Percentiles rank a stretch among this genome's conserved stretches.
These are phyloP conservation scores for Licmophora abbreviata DNA, from an alignment of 108 stramenopile species.

Conservation along the genomic window DNA sequence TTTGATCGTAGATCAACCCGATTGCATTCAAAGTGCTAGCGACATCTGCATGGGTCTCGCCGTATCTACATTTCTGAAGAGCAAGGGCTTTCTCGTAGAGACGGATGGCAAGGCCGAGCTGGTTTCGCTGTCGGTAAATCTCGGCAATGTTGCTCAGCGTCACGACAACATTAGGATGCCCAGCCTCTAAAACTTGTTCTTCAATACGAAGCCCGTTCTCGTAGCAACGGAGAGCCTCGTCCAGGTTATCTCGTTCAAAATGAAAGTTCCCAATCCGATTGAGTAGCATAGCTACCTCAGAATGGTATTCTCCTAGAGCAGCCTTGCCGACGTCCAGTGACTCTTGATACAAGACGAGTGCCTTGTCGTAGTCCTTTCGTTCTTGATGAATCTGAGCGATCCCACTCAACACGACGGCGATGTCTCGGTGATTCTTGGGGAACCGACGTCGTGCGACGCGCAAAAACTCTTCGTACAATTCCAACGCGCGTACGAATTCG, in stretches of 20 bases:
- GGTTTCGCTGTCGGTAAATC: constrained; percentile 45
- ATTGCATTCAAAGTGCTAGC: constrained; percentile 52
- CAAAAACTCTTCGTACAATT: constrained; percentile 53
- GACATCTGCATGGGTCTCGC: constrained; percentile 26
- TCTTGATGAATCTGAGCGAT: constrained; percentile 62
- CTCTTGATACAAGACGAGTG: constrained; percentile 34
- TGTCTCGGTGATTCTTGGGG: constrained; percentile 41
- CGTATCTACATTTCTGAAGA: constrained; percentile 29
- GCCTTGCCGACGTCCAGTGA: constrained; percentile 22
- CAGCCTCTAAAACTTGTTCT: constrained; percentile 26
- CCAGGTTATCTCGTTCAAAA: constrained; percentile 48
- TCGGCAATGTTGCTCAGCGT: constrained; percentile 66
- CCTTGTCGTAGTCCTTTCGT: constrained; percentile 31
- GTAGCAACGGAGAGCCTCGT: constrained; percentile 40
- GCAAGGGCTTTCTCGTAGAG: constrained; percentile 45
- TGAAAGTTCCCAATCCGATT: constrained; percentile 62
- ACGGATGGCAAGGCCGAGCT: constrained; percentile 34
- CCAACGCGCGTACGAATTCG: constrained; percentile 37
- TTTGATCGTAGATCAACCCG: constrained; percentile 49
- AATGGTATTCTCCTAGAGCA: constrained; percentile 36
- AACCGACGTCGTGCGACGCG: constrained; percentile 28
- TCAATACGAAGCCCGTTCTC: constrained; percentile 46
- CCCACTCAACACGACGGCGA: constrained; percentile 43
- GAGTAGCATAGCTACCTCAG: constrained; percentile 47
- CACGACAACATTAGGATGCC: constrained; percentile 54